These are phyloP conservation scores for Annona squamosa DNA, from an alignment of 164 flowering plant species.

Conservation along the genomic window DNA sequence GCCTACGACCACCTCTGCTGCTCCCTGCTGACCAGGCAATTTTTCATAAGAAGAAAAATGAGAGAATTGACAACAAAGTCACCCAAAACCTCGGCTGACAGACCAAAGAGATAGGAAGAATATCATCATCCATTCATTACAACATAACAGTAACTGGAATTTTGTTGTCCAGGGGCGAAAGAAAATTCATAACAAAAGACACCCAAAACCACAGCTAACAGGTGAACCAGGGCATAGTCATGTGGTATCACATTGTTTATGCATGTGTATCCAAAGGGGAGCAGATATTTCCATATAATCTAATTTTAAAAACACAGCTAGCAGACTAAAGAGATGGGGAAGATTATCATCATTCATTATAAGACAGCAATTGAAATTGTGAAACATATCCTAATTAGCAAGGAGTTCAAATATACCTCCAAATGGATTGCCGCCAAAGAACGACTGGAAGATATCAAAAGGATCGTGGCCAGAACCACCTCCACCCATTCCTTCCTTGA, in stretches of 20 bases:
- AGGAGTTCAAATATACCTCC: slow-evolving; percentile 32
- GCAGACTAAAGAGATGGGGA: neutral
- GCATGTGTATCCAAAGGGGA: neutral
- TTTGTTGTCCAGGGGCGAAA: too few species aligned
- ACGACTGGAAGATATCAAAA: slow-evolving; percentile 74
- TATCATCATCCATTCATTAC: neutral
- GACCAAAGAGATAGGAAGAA: neutral
- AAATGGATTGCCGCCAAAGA: slow-evolving; percentile 72
- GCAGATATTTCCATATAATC: neutral
- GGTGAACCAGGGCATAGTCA: too few species aligned
- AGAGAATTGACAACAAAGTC: too few species aligned
- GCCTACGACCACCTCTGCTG: slow-evolving; percentile 57
- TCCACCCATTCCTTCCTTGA: slow-evolving; percentile 89
- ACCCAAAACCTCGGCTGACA: neutral
- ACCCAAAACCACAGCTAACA: too few species aligned
- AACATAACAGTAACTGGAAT: too few species aligned
- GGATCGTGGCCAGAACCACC: slow-evolving; percentile 72
- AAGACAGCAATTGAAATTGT: neutral
- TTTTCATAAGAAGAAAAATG: neutral
- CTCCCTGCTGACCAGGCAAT: slow-evolving; percentile 24
- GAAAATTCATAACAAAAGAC: too few species aligned
- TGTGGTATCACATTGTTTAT: too few species aligned
- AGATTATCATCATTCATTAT: neutral
- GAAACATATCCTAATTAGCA: neutral
- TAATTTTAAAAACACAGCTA: neutral